phyloP scores from a whole-genome alignment of 371 early-diverging fungal genomes.

The Mortierella polycephala region DNA sequence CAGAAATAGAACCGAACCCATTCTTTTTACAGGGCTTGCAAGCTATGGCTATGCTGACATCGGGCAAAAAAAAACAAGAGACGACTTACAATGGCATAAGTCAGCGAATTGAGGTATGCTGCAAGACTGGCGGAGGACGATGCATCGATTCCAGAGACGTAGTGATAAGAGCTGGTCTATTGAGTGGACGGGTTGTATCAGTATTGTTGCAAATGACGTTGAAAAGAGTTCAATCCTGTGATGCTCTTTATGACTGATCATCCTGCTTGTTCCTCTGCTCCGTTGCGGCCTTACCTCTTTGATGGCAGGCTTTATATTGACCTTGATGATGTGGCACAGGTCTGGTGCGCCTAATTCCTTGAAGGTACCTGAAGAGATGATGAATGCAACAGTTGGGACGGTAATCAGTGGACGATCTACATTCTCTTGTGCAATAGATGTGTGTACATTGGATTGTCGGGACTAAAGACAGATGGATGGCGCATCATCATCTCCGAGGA shows the following conservation, averaged over 20 bases:
- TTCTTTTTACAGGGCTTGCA: too few relatives aligned
- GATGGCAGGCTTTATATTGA: constrained; percentile 80
- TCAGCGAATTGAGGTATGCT: constrained; percentile 93
- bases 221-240: neutral
- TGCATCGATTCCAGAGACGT: constrained; percentile 91
- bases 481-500: too few relatives aligned
- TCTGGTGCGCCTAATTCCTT: constrained; percentile 98
- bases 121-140: constrained; percentile 95
- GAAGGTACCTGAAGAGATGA: constrained; percentile 57
- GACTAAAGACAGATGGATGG: too few relatives aligned
- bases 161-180: constrained; percentile 91
- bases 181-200: too few relatives aligned
- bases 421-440: too few relatives aligned
- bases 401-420: neutral
- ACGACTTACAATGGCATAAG: constrained; percentile 84
- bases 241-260: too few relatives aligned
- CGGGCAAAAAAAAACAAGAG: neutral
- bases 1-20: neutral
- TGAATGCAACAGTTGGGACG: neutral
- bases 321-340: constrained; percentile 92
- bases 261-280: neutral
- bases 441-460: too few relatives aligned
- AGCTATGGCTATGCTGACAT: too few relatives aligned
- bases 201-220: too few relatives aligned
- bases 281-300: constrained; percentile 73